Evolutionary conservation across 1,139 yeast genomes (phyloP).

Genomic region (Kodamaea plutei): DNA sequence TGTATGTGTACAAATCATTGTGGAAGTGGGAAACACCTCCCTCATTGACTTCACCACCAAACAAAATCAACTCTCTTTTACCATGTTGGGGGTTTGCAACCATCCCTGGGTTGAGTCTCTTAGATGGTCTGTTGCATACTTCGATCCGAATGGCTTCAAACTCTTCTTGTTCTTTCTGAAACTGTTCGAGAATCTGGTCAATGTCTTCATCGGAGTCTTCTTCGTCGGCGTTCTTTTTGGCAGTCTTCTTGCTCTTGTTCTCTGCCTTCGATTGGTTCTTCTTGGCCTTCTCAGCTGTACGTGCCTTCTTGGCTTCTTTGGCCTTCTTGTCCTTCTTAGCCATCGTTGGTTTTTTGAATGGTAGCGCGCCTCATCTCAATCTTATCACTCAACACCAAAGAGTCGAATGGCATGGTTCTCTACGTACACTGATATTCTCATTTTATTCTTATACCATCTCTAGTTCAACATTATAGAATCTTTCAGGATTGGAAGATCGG

Average conservation of each 20-base stretch:
- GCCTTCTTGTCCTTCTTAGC: conserved; percentile 83
- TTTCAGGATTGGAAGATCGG: too few relatives aligned
- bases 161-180: conserved; percentile 73
- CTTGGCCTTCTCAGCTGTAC: conserved; percentile 78
- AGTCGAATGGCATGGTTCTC: too few relatives aligned
- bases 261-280: conserved; percentile 75
- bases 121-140: conserved; percentile 55
- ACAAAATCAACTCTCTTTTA: conserved; percentile 70
- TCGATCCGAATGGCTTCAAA: conserved; percentile 70
- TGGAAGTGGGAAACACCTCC: conserved; percentile 60
- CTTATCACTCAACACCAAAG: too few relatives aligned
- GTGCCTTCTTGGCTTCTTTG: conserved; percentile 88
- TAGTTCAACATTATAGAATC: too few relatives aligned
- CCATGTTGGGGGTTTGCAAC: conserved; percentile 75
- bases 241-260: conserved; percentile 64
- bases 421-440: too few relatives aligned
- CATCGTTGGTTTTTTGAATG: too few relatives aligned
- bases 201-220: conserved; percentile 87
- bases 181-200: conserved; percentile 76
- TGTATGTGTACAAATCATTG: conserved; percentile 74
- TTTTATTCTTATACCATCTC: too few relatives aligned
- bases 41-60: conserved; percentile 79
- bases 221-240: conserved; percentile 69
- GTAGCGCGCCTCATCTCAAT: too few relatives aligned
- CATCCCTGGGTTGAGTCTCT: conserved; percentile 70